Percentiles rank a stretch among this genome's conserved stretches.
Conservation (phyloP, 2,329 filamentous ascomycete species). For the Diplodia corticola region DNA sequence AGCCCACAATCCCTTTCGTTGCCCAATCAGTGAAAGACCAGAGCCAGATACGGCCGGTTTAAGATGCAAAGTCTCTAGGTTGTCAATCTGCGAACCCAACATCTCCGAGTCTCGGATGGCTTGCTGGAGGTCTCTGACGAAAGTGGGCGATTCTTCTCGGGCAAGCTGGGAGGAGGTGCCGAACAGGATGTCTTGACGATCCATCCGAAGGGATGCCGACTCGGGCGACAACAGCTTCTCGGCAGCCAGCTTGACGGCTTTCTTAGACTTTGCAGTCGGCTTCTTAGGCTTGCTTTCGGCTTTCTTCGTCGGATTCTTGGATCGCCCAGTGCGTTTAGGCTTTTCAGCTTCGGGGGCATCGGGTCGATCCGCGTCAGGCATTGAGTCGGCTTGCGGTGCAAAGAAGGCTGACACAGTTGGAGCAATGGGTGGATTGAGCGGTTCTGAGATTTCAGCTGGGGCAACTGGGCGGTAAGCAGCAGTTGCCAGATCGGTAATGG, state of each 20-base stretch:
- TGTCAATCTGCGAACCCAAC: background rate
- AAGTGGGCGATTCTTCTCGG: constrained; percentile 39
- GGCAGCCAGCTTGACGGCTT: constrained; percentile 32
- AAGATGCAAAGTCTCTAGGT: background rate
- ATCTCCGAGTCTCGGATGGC: constrained; percentile 39
- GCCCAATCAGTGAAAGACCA: background rate
- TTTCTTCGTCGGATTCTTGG: constrained; percentile 26
- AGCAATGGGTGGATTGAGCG: constrained; percentile 24
- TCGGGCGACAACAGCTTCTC: constrained; percentile 42
- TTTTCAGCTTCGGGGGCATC: constrained; percentile 26
- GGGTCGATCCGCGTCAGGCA: background rate
- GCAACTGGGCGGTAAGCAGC: constrained; percentile 33
- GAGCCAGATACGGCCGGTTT: background rate
- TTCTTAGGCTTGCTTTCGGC: constrained; percentile 23
- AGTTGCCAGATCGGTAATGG: constrained; percentile 42
- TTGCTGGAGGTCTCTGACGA: constrained; percentile 38
- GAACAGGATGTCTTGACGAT: constrained; percentile 40
- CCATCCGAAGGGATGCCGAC: constrained; percentile 32
- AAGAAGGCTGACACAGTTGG: constrained; percentile 32
- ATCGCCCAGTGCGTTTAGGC: constrained; percentile 10
- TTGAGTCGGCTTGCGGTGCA: constrained; percentile 24
- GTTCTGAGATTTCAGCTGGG: constrained; percentile 27
- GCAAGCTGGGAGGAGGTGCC: constrained; percentile 45
- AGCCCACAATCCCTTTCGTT: constrained; percentile 35
- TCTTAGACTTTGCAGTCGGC: constrained; percentile 30